Conservation (phyloP, 2,329 filamentous ascomycete species). For the Penicillium sp. region DNA sequence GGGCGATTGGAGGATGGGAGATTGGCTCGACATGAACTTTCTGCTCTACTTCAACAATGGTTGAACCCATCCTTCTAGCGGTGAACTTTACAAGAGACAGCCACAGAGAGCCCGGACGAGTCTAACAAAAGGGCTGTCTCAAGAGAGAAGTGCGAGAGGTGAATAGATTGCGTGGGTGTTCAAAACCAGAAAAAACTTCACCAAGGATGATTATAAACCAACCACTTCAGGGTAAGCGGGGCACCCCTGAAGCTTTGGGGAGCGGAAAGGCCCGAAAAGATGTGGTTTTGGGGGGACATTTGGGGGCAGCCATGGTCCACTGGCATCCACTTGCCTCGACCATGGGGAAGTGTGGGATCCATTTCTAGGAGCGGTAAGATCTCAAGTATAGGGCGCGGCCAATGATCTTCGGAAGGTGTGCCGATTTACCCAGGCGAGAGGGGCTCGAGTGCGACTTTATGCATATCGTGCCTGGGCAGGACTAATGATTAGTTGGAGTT, state of each 20-base stretch:
- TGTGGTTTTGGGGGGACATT: not conserved
- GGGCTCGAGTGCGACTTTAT: slow-evolving; percentile 5
- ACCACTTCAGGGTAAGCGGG: slow-evolving; percentile 16
- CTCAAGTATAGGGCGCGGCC: slow-evolving; percentile 3
- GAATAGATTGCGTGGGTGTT: not conserved
- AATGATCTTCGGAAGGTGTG: slow-evolving; percentile 10
- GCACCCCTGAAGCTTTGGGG: slow-evolving; percentile 2
- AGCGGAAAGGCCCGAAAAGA: slow-evolving; percentile 15
- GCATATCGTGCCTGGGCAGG: slow-evolving; percentile 4
- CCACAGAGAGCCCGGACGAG: not conserved
- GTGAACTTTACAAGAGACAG: slow-evolving; percentile 1
- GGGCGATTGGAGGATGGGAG: not conserved
- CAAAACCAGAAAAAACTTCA: slow-evolving; percentile 4
- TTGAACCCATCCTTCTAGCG: slow-evolving; percentile 18
- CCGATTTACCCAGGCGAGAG: slow-evolving; percentile 16
- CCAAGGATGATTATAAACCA: slow-evolving; percentile 16
- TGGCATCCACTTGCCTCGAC: slow-evolving; percentile 12
- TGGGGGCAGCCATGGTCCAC: slow-evolving; percentile 4
- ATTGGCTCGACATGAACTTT: slow-evolving; percentile 14
- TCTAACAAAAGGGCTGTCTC: not conserved
- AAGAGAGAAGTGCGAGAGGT: not conserved
- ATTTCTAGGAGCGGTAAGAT: not conserved
- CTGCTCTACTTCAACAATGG: slow-evolving; percentile 27
- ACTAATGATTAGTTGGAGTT: not conserved
- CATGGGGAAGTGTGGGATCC: slow-evolving; percentile 3